These are phyloP conservation scores for Haematococcus sp. DNA, from an alignment of 139 green algal species.

Conservation along the genomic window DNA sequence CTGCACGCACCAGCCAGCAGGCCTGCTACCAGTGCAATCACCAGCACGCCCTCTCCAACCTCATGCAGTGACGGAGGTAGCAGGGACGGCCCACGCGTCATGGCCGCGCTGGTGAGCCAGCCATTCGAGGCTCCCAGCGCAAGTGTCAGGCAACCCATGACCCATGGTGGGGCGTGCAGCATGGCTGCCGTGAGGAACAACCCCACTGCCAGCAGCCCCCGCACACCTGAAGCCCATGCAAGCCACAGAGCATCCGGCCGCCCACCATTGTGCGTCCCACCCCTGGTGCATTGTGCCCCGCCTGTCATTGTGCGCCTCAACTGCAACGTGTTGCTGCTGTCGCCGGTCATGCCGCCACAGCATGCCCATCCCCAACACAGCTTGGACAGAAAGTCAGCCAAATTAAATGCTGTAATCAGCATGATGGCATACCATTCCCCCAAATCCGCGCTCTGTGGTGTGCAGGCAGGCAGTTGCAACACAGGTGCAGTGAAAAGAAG, in stretches of 20 bases:
- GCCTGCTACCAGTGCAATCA: conserved; percentile 76
- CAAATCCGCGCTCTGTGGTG: conserved; percentile 47
- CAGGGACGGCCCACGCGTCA: conserved; percentile 21
- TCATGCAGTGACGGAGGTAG: conserved; percentile 1
- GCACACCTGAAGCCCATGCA: conserved; percentile 6
- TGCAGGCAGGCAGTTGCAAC: background rate
- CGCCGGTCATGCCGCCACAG: background rate
- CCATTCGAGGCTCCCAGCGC: conserved; percentile 43
- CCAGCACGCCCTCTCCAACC: conserved; percentile 54
- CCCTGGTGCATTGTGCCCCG: background rate
- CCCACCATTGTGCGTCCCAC: background rate
- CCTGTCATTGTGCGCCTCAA: background rate
- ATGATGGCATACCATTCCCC: conserved; percentile 86
- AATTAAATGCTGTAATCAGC: conserved; percentile 77
- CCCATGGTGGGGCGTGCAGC: background rate
- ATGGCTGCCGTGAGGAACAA: conserved; percentile 21
- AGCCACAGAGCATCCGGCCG: background rate
- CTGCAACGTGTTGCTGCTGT: background rate
- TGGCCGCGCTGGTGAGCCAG: conserved; percentile 53
- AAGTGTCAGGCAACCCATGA: conserved; percentile 30
- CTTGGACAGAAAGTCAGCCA: conserved; percentile 70
- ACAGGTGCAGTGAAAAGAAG: background rate
- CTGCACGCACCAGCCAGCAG: conserved; percentile 64
- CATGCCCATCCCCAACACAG: conserved; percentile 24
- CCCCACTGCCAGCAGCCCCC: conserved; percentile 19